Evolutionary conservation across 768 basidiomycete species (phyloP), one percentile per base, ranked within the genome.

Genomic region (Psilocybe cyanescens): DNA sequence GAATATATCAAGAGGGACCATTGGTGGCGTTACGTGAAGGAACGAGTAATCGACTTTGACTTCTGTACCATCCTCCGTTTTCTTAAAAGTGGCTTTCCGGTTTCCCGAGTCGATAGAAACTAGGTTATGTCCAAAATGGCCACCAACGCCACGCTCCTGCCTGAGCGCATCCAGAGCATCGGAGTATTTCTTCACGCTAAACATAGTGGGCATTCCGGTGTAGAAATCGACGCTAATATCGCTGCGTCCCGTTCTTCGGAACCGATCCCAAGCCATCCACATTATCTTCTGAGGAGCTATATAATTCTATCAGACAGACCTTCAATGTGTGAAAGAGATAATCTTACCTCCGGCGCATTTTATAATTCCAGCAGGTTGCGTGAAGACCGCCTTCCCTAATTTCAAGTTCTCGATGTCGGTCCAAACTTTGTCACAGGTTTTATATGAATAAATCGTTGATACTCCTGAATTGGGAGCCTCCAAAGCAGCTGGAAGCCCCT

Each of bases 181-280:
- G 3, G 93, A 90, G 76, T 99, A 99, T 74, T 99, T 96, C 70
- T 95, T 95, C 57, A 97, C 96, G 67, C 87, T 86, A 78, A 99
- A 99, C 96, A 99, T 99, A 47, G 90, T 84, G 16, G 95, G 94
- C 91, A 89, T 91, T 62, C 94, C 95, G 31, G 90, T 93, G 73
- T 90, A 90, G 72, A 97, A 97, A 60, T 92, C 85, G 62, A 91
- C 71, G 54, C 86, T 79, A 66, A 91, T 81, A 52, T 82, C 79
- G 14, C 77, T 72, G 17, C 90, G 83, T 2, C 81, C 80, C 8
- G 90, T 90, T 70, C 74, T 80, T 59, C 82, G 81, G 72, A 83
- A 94, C 51, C 87, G 79, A 71, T 95, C 92, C 92, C 92, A 94
- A 49, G 92, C 91, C 91, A 95, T 94, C 94, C 94, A 97, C 92